Conservation (phyloP, 2,329 filamentous ascomycete species). For the Bipolaris bicolor region DNA sequence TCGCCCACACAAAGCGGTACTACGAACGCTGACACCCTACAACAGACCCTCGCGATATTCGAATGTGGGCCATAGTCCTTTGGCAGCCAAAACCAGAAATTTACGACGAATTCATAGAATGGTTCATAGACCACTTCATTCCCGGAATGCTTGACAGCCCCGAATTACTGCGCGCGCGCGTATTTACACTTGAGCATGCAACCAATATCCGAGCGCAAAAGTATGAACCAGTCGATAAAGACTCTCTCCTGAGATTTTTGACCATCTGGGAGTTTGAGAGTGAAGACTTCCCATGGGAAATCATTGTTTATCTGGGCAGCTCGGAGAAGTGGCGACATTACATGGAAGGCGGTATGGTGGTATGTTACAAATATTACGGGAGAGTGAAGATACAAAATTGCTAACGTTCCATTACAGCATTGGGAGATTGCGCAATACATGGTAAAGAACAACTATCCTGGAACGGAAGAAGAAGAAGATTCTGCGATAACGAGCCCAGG, state of each 20-base stretch:
- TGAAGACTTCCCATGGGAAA: slow-evolving; percentile 25
- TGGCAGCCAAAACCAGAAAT: slow-evolving; percentile 16
- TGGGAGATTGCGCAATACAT: slow-evolving; percentile 23
- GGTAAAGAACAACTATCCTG: slow-evolving; percentile 20
- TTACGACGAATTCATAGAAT: slow-evolving; percentile 21
- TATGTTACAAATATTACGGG: background rate
- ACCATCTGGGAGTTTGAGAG: slow-evolving; percentile 25
- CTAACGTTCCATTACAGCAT: slow-evolving; percentile 9
- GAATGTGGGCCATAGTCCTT: slow-evolving; percentile 20
- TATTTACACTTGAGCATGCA: slow-evolving; percentile 23
- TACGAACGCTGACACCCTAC: slow-evolving; percentile 3
- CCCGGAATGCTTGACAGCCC: slow-evolving; percentile 24
- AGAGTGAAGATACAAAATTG: background rate
- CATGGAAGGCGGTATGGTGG: slow-evolving; percentile 16
- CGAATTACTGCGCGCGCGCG: slow-evolving; percentile 19
- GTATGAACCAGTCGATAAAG: slow-evolving; percentile 5
- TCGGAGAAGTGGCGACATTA: slow-evolving; percentile 24
- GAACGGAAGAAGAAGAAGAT: slow-evolving; percentile 3
- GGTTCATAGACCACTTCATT: slow-evolving; percentile 18
- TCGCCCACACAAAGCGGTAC: background rate
- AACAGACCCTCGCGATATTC: slow-evolving; percentile 17
- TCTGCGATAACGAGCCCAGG: slow-evolving; percentile 8
- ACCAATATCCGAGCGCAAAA: slow-evolving; percentile 9
- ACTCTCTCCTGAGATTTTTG: slow-evolving; percentile 20
- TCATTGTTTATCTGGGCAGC: slow-evolving; percentile 22